Base-by-base conservation (phyloP, 169 alveolate species). In the Plasmodium gonderi region DNA sequence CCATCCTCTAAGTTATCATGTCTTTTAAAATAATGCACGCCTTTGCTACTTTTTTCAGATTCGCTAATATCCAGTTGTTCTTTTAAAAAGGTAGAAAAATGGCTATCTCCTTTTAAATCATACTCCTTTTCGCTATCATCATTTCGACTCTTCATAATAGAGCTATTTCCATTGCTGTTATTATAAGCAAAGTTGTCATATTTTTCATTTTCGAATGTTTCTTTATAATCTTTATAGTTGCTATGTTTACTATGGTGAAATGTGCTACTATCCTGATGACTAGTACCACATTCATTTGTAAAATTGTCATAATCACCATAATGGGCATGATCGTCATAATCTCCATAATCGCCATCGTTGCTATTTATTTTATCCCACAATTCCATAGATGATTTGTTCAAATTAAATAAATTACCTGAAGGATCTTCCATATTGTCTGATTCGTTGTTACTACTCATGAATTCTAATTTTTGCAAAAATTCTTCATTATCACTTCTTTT, bases 391-490 rank as follows among this genome's bases (percentile, higher is more conserved):
- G 92, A 83, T 6, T 83, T 72, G 44, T 83, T 42, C 29, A 69
- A 64, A 69, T 69, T 47, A 36, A 83, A 72, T 29, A 49, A 23
- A 45, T 51, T 64, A 7, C 64, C 64, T 40, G 79, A 68, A 14
- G 9, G 76, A 47, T 7, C 75, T 38, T 49, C 85, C 17, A 14
- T 33, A n/a, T 31, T 49, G 29, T 72, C 82, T 23, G 83, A 64
- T 49, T 83, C 79, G 42, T 44, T 83, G 49, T 83, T 72, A 83
- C 82, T 83, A 29, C 82, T 83, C 14, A 17, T 31, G 42, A 69
- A 45, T 47, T 83, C 75, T 47, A 83, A 33, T 14, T 83, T 69
- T 33, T 83, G 12, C 20, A 83, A 8, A 83, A 72, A 83, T 47
- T 1, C 11, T 60, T 12, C 14, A n/a, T 83, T 54, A 54, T 68